These are phyloP conservation scores for Amaranthus tricolor DNA, from an alignment of 179 eudicot genomes.

Conservation along the genomic window DNA sequence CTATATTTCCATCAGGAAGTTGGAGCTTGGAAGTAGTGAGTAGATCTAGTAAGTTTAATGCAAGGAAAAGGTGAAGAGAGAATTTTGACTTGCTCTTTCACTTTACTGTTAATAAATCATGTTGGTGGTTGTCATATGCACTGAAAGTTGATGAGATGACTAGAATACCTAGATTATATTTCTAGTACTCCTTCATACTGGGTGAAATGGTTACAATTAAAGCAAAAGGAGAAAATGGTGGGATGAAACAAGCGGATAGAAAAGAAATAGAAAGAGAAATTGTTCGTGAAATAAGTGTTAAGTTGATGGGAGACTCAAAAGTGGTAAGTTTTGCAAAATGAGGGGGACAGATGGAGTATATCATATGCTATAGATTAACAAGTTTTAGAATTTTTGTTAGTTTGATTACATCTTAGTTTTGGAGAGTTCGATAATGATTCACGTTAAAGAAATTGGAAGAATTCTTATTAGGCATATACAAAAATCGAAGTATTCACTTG, in stretches of 20 bases:
- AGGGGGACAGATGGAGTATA: too few species aligned
- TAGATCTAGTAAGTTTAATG: conserved; percentile 7
- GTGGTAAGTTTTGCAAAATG: too few species aligned
- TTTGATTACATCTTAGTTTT: neutral
- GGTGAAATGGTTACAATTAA: too few species aligned
- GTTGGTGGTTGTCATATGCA: neutral
- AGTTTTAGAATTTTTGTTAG: neutral
- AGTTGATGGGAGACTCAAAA: too few species aligned
- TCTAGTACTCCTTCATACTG: too few species aligned
- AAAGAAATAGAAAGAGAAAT: too few species aligned
- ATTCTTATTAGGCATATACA: neutral
- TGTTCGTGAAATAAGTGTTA: too few species aligned
- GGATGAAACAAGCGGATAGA: too few species aligned
- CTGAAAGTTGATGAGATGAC: neutral
- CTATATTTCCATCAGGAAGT: neutral
- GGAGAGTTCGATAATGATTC: neutral
- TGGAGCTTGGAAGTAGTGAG: neutral
- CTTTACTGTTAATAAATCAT: neutral
- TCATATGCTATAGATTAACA: neutral
- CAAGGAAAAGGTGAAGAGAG: neutral
- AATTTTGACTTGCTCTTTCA: neutral
- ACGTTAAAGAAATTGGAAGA: neutral
- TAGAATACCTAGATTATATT: too few species aligned
- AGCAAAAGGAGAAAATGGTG: too few species aligned
- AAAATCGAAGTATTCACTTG: neutral